A percentile compares a stretch with the other conserved stretches of the same genome.
Evolutionary conservation across 1,284 basidiomycete genomes (phyloP).

Genomic region (Trametes versicolor): DNA sequence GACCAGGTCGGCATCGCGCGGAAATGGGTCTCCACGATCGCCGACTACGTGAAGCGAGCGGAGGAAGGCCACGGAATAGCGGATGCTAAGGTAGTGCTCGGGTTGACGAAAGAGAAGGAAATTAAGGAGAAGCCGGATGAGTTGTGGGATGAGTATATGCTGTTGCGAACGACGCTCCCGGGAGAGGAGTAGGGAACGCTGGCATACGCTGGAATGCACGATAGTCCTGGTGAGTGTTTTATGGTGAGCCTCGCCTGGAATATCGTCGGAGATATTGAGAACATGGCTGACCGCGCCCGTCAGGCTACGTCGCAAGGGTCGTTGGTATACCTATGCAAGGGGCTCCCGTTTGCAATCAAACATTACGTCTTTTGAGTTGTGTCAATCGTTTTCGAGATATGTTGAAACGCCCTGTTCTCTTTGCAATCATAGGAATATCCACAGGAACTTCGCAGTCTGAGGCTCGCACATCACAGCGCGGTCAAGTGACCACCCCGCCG

Average conservation of each 20-base stretch:
- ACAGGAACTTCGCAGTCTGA: no score
- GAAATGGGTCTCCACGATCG: conserved; percentile 60
- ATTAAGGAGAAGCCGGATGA: conserved; percentile 66
- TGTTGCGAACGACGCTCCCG: conserved; percentile 30
- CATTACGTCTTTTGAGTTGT: no score
- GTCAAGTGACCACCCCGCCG: no score
- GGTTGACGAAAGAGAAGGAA: conserved; percentile 56
- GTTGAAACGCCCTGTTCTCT: no score
- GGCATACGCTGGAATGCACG: background rate
- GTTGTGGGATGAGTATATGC: conserved; percentile 58
- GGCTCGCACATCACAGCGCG: no score
- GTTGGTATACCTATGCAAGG: no score
- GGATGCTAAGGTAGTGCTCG: conserved; percentile 54
- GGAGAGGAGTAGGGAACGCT: conserved; percentile 18
- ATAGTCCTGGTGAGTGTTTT: background rate
- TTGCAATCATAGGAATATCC: no score
- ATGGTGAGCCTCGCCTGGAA: background rate
- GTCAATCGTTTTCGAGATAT: no score
- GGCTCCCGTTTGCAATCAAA: no score
- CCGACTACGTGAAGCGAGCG: conserved; percentile 50
- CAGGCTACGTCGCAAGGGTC: background rate
- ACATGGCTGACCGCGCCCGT: background rate
- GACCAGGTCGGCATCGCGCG: conserved; percentile 58
- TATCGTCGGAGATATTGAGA: conserved; percentile 5
- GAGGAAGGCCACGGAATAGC: conserved; percentile 47